Base-by-base conservation (phyloP, 352 stramenopile genomes). In the Globisporangium lucens region DNA sequence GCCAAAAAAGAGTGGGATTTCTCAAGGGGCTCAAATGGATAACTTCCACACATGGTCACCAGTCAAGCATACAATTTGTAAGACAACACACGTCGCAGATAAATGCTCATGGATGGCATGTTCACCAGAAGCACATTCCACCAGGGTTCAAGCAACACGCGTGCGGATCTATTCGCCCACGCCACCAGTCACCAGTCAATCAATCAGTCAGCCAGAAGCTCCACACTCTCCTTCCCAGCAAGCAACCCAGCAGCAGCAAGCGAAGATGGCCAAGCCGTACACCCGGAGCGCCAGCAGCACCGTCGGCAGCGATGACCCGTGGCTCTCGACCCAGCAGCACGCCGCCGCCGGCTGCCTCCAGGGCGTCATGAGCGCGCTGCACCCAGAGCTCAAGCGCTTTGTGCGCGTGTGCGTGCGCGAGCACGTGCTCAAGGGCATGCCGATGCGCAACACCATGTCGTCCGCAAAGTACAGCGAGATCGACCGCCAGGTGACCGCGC, bases 401-500 rank as follows among this genome's bases (percentile, higher is more conserved):
- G 59, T 65, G 59, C 59, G 59, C 20, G 59, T 65, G 59, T 65
- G 59, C 8, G 59, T 65, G 43, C 59, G 59, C 10, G 59, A 65
- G 43, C 43, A 65, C 20, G 43, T 65, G 24, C 59, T 65, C 59
- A 65, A 65, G 41, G 59, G 59, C 2, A 65, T 46, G 43, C 43
- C 41, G 24, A 65, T 53, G 59, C 59, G 59, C 59, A 61, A 61
- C 29, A 20, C 55, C 55, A 61, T 61, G 55, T 61, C 55, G 3
- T 61, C 55, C 2, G 20, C 55, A 9, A 61, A 61, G n/a, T 56
- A 65, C 17, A 43, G 59, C 59, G 59, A 65, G 41, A 22, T 65
- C 41, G 59, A 65, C 17, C 27, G 27, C 13, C 59, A 65, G 59
- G 59, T 56, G 7, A 65, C 43, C 3, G 17, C 43, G 30, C 59